A percentile compares a stretch with the other conserved stretches of the same genome.
phyloP scores from a whole-genome alignment of 768 basidiomycete genomes.

The Coprinopsis strossmayeri region DNA sequence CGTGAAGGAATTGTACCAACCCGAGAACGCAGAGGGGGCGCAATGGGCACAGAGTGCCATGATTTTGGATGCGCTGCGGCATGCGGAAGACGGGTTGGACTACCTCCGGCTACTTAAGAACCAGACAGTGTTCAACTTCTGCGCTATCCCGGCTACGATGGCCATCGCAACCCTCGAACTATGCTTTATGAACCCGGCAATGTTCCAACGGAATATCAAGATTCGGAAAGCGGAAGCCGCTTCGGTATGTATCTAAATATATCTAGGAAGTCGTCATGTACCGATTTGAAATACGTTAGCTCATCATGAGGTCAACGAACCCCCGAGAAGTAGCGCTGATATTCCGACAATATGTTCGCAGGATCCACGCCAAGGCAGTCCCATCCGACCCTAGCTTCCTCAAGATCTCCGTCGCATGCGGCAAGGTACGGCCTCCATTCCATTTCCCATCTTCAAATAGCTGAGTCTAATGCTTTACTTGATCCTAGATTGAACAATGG shows the following conservation, averaged over 20 bases:
- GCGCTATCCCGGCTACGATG: constrained; percentile 92
- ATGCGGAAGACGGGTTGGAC: constrained; percentile 81
- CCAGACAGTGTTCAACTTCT: constrained; percentile 94
- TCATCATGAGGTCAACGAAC: constrained; percentile 91
- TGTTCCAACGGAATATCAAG: constrained; percentile 88
- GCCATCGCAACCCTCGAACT: constrained; percentile 89
- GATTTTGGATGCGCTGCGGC: constrained; percentile 82
- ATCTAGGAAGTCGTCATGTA: too few relatives aligned
- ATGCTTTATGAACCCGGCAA: constrained; percentile 88
- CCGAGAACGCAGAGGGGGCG: constrained; percentile 56
- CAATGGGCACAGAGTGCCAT: constrained; percentile 82
- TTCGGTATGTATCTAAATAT: constrained; percentile 49
- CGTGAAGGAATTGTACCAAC: constrained; percentile 59
- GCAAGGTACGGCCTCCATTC: constrained; percentile 39
- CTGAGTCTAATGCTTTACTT: background rate
- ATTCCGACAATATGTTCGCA: constrained; percentile 76
- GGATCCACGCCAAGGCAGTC: constrained; percentile 74
- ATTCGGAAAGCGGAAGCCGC: constrained; percentile 92
- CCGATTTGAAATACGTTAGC: too few relatives aligned
- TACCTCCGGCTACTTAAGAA: constrained; percentile 83
- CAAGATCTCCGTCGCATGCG: constrained; percentile 74
- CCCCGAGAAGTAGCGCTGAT: constrained; percentile 85
- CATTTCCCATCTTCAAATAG: background rate
- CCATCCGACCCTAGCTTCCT: constrained; percentile 87
- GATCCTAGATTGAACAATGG: constrained; percentile 82